phyloP scores from a whole-genome alignment of 129 eudicot species.

The Apium graveolens region DNA sequence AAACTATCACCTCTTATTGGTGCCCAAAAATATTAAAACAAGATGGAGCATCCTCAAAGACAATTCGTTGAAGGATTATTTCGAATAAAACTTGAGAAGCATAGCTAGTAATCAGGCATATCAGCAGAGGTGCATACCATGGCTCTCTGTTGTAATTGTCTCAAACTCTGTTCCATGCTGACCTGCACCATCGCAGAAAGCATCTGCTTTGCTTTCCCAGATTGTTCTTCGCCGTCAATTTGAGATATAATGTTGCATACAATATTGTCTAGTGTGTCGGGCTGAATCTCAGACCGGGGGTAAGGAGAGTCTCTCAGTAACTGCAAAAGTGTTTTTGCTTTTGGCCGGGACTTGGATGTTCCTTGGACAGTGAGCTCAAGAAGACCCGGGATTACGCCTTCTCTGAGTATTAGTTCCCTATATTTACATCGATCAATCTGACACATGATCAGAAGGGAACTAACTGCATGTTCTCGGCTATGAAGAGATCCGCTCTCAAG shows the following conservation, averaged over 20 bases:
- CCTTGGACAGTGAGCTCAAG: conserved; percentile 97
- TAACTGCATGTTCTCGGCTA: conserved; percentile 92
- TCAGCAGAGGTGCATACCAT: conserved; percentile 73
- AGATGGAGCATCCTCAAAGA: neutral
- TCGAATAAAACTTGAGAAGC: conserved; percentile 50
- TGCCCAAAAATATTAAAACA: conserved; percentile 2
- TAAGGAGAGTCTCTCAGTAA: conserved; percentile 72
- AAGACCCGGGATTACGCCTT: conserved; percentile 97
- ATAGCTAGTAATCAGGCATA: conserved; percentile 39
- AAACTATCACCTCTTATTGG: neutral
- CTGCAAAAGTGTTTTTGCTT: conserved; percentile 62
- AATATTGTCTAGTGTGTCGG: conserved; percentile 69
- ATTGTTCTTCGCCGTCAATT: conserved; percentile 79
- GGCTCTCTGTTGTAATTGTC: conserved; percentile 90
- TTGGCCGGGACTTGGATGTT: conserved; percentile 47
- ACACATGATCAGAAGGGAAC: conserved; percentile 75
- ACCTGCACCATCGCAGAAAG: conserved; percentile 95
- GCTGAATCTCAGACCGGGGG: conserved; percentile 56
- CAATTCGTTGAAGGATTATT: conserved; percentile 22
- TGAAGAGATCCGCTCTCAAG: conserved; percentile 78
- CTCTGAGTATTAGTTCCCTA: conserved; percentile 83
- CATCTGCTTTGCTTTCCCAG: conserved; percentile 90
- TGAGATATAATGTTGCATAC: conserved; percentile 61
- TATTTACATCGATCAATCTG: conserved; percentile 60
- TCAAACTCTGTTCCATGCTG: conserved; percentile 90